These are phyloP conservation scores for Acacia crassicarpa DNA, from an alignment of 306 rosid genomes.

Conservation along the genomic window DNA sequence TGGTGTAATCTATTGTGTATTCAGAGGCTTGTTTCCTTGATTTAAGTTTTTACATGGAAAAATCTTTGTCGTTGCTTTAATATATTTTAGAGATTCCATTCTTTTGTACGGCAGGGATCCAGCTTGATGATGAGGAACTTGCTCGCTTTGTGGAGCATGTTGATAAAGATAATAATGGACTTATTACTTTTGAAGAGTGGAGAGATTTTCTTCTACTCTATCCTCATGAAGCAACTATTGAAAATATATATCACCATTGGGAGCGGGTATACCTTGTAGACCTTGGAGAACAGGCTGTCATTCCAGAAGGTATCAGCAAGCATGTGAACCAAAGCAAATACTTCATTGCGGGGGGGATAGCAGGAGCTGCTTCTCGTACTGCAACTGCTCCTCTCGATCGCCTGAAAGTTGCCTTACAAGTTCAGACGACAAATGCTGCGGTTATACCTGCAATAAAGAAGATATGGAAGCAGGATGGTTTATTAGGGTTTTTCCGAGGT, in stretches of 20 bases:
- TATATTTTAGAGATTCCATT: constrained; percentile 12
- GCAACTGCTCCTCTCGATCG: constrained; percentile 67
- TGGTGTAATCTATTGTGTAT: constrained; percentile 13
- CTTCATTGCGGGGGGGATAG: constrained; percentile 56
- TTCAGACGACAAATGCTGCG: constrained; percentile 49
- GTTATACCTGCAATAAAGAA: constrained; percentile 50
- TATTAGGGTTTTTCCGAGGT: constrained; percentile 57
- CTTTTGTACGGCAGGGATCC: constrained; percentile 43
- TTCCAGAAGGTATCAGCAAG: constrained; percentile 65
- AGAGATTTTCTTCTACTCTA: constrained; percentile 62
- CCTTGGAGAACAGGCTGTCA: constrained; percentile 60
- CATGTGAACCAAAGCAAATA: constrained; percentile 48
- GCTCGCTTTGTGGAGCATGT: constrained; percentile 62
- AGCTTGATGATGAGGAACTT: constrained; percentile 55
- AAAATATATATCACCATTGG: constrained; percentile 58
- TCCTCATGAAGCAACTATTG: constrained; percentile 61
- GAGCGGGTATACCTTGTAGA: constrained; percentile 58
- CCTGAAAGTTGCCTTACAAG: constrained; percentile 51
- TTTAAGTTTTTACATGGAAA: constrained; percentile 1
- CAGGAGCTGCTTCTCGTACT: constrained; percentile 63
- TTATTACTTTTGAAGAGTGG: constrained; percentile 65
- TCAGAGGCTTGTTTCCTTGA: constrained; percentile 8
- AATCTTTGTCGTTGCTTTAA: neutral
- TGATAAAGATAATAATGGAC: constrained; percentile 58
- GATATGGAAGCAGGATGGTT: constrained; percentile 55